phyloP scores from a whole-genome alignment of 306 rosid species.

The Potentilla sterilis region DNA sequence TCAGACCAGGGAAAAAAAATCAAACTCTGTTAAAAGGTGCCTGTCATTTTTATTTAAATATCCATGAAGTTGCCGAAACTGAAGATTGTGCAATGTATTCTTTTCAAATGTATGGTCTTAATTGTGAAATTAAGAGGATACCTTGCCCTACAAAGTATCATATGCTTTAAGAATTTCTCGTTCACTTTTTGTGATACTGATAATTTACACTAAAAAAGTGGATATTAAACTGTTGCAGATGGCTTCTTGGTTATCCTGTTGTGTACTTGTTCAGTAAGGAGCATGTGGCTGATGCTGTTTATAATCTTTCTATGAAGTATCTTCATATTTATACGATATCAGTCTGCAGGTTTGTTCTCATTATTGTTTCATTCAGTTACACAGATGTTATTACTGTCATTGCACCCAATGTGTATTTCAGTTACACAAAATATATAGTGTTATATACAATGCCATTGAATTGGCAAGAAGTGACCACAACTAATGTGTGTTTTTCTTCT shows the following conservation, averaged over 20 bases:
- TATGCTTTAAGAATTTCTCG: not conserved
- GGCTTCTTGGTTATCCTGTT: conserved; percentile 95
- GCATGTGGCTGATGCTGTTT: conserved; percentile 57
- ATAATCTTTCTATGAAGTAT: conserved; percentile 71
- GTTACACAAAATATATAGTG: not conserved
- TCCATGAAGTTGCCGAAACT: not conserved
- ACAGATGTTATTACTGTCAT: not conserved
- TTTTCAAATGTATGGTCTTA: not conserved
- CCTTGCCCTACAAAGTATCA: not conserved
- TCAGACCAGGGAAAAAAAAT: no score
- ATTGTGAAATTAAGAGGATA: not conserved
- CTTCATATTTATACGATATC: conserved; percentile 69
- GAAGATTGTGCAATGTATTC: not conserved
- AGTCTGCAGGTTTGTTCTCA: conserved; percentile 62
- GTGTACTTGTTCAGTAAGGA: conserved; percentile 75
- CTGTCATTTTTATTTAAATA: not conserved
- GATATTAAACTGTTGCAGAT: conserved; percentile 52
- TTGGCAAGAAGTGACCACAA: conserved; percentile 1
- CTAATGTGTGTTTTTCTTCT: not conserved
- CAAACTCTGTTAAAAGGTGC: not conserved
- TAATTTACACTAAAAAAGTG: conserved; percentile 1
- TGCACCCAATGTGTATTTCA: not conserved
- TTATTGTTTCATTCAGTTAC: not conserved
- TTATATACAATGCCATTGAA: not conserved
- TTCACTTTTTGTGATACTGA: not conserved